phyloP scores from a whole-genome alignment of 2,329 filamentous ascomycete genomes.

The Xylariaceae sp. region DNA sequence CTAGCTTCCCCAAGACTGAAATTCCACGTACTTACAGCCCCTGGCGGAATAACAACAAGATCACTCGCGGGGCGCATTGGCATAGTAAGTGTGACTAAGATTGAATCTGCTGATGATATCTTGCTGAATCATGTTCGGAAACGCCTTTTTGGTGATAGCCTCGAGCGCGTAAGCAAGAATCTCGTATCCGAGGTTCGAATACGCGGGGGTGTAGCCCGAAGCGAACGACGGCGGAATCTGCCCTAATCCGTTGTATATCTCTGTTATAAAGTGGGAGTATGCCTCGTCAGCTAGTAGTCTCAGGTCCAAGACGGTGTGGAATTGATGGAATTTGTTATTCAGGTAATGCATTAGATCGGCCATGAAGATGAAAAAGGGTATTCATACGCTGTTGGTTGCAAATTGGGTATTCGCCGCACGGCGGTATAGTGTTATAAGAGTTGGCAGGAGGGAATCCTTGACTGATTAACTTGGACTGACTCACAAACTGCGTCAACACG shows the following conservation, averaged over 20 bases:
- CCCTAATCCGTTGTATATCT: slow-evolving; percentile 23
- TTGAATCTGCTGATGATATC: slow-evolving; percentile 21
- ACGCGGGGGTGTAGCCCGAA: slow-evolving; percentile 23
- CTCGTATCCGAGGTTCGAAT: slow-evolving; percentile 28
- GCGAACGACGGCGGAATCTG: slow-evolving; percentile 25
- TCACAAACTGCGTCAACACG: slow-evolving; percentile 27
- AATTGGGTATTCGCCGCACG: slow-evolving; percentile 21
- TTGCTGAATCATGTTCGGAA: slow-evolving; percentile 21
- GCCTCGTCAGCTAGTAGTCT: neutral
- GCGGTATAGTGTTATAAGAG: slow-evolving; percentile 16
- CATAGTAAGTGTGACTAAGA: slow-evolving; percentile 24
- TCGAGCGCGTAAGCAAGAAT: slow-evolving; percentile 30
- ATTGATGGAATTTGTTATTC: too few relatives aligned
- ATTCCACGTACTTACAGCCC: slow-evolving; percentile 28
- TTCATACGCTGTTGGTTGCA: slow-evolving; percentile 23
- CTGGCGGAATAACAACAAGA: slow-evolving; percentile 23
- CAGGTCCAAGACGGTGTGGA: neutral
- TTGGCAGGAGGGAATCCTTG: slow-evolving; percentile 27
- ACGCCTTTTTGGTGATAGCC: slow-evolving; percentile 20
- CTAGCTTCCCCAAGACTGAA: slow-evolving; percentile 36
- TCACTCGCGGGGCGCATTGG: slow-evolving; percentile 14
- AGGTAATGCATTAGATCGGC: neutral
- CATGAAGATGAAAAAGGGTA: neutral
- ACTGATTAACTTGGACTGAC: slow-evolving; percentile 21
- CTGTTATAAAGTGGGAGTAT: too few relatives aligned